phyloP scores from a whole-genome alignment of 2,329 filamentous ascomycete genomes.

The Westerdykella ornata region DNA sequence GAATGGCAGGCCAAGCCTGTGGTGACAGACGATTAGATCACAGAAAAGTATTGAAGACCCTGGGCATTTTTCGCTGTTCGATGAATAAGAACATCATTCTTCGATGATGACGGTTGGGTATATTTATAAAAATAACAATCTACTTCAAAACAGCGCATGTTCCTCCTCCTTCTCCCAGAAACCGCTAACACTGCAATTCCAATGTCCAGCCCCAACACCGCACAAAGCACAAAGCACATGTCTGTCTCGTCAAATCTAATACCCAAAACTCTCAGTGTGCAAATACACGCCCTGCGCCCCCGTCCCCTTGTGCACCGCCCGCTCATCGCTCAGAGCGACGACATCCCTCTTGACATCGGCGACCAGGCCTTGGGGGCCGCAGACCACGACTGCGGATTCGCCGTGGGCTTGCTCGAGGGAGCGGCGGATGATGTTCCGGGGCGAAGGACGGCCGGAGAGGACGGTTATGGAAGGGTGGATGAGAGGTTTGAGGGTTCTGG shows the following conservation, averaged over 20 bases:
- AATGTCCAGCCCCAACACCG: too few species aligned
- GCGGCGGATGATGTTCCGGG: slow-evolving; percentile 48
- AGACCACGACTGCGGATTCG: slow-evolving; percentile 58
- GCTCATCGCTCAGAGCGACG: slow-evolving; percentile 55
- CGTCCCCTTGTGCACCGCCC: slow-evolving; percentile 61
- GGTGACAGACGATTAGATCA: too few species aligned
- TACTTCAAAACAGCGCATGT: too few species aligned
- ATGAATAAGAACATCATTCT: too few species aligned
- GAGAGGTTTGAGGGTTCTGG: slow-evolving; percentile 6
- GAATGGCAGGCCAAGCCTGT: too few species aligned
- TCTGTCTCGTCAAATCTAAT: slow-evolving; percentile 13
- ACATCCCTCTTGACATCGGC: slow-evolving; percentile 51
- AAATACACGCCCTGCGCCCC: slow-evolving; percentile 59
- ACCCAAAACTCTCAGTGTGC: slow-evolving; percentile 54
- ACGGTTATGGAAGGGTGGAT: slow-evolving; percentile 34
- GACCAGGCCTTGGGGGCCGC: slow-evolving; percentile 52
- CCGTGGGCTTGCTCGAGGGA: slow-evolving; percentile 54
- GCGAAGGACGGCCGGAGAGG: slow-evolving; percentile 48
- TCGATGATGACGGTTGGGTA: too few species aligned
- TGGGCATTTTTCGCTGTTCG: too few species aligned
- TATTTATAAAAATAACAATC: too few species aligned
- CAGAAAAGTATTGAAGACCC: too few species aligned
- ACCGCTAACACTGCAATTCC: too few species aligned
- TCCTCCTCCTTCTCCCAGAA: too few species aligned
- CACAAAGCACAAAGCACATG: too few species aligned